Percentiles rank a stretch among this genome's conserved stretches.
These are phyloP conservation scores for Grosmannia serpens DNA, from an alignment of 2,329 filamentous ascomycete genomes.

Conservation along the genomic window DNA sequence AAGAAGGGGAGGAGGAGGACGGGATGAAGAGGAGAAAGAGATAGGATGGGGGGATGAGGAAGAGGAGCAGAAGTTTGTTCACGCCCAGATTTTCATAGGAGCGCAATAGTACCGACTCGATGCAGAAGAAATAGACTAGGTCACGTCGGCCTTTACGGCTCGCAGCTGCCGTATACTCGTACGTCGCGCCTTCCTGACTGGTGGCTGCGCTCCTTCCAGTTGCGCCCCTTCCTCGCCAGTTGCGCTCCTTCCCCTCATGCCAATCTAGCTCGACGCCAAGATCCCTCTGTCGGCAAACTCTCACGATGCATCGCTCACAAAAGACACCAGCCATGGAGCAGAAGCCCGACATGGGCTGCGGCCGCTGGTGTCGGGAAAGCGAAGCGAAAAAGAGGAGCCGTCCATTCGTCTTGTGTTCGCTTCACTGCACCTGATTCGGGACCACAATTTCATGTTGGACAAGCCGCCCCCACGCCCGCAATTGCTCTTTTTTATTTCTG, in stretches of 20 bases:
- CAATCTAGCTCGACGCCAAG: not conserved
- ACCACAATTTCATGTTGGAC: not conserved
- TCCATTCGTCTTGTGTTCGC: not conserved
- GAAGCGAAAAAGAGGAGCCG: not conserved
- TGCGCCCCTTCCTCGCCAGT: not conserved
- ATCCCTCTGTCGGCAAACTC: not conserved
- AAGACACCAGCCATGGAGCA: not conserved
- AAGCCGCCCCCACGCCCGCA: not conserved
- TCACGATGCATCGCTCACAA: not conserved
- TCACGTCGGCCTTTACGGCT: too few species aligned
- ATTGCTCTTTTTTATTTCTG: not conserved
- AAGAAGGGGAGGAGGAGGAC: not conserved
- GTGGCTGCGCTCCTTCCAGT: not conserved
- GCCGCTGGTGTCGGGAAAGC: too few species aligned
- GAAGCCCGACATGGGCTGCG: too few species aligned
- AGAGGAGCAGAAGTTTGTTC: not conserved
- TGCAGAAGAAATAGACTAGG: not conserved
- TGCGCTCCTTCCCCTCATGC: not conserved
- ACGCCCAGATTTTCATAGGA: not conserved
- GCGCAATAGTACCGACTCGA: not conserved
- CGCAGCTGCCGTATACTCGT: not conserved
- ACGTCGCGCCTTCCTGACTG: not conserved
- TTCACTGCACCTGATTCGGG: not conserved
- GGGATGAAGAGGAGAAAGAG: not conserved
- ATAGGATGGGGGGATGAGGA: not conserved